Evolutionary conservation across 1,284 basidiomycete genomes (phyloP).

Genomic region (Rhodotorula sp.): DNA sequence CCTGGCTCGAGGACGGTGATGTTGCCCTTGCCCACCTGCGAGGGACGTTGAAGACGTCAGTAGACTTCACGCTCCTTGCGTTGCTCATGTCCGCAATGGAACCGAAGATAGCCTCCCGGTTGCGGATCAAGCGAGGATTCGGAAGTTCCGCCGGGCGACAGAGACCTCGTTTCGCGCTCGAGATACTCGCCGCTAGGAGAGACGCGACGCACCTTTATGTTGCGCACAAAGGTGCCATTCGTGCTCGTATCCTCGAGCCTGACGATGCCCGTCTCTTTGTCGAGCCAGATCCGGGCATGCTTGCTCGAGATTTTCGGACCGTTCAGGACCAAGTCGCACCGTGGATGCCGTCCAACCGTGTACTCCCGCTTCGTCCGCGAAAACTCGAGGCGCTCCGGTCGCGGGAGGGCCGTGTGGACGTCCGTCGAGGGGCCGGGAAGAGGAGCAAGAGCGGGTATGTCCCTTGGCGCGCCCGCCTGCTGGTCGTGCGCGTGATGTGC

Average conservation of each 20-base stretch:
- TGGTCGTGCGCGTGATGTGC: not conserved
- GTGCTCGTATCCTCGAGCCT: slow-evolving; percentile 39
- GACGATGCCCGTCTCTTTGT: slow-evolving; percentile 30
- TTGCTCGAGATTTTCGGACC: slow-evolving; percentile 34
- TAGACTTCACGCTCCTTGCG: not conserved
- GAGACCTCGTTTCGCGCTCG: not conserved
- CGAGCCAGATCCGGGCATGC: slow-evolving; percentile 40
- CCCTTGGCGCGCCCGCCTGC: no score
- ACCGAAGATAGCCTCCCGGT: not conserved
- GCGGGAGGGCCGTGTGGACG: not conserved
- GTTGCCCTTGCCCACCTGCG: slow-evolving; percentile 39
- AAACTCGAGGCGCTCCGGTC: slow-evolving; percentile 21
- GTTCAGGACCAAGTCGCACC: slow-evolving; percentile 31
- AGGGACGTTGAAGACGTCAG: not conserved
- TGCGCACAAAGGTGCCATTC: slow-evolving; percentile 42
- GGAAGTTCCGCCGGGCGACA: not conserved
- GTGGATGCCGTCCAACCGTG: slow-evolving; percentile 30
- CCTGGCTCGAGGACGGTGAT: slow-evolving; percentile 40
- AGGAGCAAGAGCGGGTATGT: not conserved
- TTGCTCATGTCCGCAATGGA: not conserved
- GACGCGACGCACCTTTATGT: slow-evolving; percentile 20
- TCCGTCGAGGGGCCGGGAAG: not conserved
- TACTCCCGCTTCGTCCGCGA: not conserved
- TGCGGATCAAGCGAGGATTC: not conserved
- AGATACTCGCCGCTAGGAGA: not conserved